phyloP scores from a whole-genome alignment of 768 basidiomycete genomes.

The Mycena rebaudengoi region DNA sequence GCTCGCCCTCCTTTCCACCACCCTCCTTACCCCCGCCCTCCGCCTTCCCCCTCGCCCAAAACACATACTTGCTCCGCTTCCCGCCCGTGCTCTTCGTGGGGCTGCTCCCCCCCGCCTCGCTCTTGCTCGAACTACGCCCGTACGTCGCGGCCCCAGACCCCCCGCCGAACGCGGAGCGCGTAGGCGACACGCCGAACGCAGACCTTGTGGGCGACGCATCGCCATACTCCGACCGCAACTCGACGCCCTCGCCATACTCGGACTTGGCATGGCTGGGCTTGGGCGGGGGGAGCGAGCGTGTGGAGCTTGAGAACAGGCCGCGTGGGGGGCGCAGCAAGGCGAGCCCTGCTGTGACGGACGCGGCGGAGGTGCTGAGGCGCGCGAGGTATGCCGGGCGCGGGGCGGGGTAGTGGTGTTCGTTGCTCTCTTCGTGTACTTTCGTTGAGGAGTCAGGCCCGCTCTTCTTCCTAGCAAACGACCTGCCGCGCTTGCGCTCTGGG shows the following conservation, averaged over 20 bases:
- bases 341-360: neutral
- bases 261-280: neutral
- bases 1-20: neutral
- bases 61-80: slow-evolving; percentile 14
- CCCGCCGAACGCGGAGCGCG: neutral
- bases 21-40: neutral
- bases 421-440: too few species aligned
- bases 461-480: too few species aligned
- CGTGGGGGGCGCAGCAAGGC: neutral
- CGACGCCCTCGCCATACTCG: too few species aligned
- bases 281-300: slow-evolving; percentile 14
- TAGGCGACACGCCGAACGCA: neutral
- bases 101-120: neutral
- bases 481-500: too few species aligned
- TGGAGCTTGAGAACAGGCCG: neutral
- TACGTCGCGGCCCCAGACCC: neutral
- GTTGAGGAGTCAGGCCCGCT: too few species aligned
- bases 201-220: neutral
- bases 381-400: slow-evolving; percentile 7
- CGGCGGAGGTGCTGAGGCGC: slow-evolving; percentile 14
- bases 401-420: too few species aligned
- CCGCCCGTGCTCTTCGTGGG: slow-evolving; percentile 4
- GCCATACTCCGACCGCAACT: neutral
- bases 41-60: neutral
- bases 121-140: neutral